Evolutionary conservation across 768 basidiomycete genomes (phyloP), one percentile per base, ranked within the genome.

Genomic region (Hydnomerulius pinastri): DNA sequence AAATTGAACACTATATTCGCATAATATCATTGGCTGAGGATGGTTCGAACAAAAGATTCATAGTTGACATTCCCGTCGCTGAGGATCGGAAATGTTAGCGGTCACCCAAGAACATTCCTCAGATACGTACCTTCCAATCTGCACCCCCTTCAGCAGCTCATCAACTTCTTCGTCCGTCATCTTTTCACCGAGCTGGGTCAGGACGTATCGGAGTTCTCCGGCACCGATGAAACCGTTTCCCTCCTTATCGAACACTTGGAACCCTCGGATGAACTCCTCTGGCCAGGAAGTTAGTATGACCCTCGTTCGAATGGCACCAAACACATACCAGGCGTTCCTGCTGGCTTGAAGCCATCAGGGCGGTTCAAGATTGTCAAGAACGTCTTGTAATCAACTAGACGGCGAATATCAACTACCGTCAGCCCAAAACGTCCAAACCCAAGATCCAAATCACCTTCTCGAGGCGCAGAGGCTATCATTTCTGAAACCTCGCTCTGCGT

Each of bases 241-340:
- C 40, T 85, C 85, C 78, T 69, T 88, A 73, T 98, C 96, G 59
- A 99, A 98, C 10, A 98, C 96, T 62, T 98, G 95, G 81, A 99
- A 99, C 8, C 95, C 97, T 42, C 97, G 92, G 63, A 98, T 92
- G 75, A 99, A 99, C 66, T 99, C 97, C 79, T 98, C 96, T 96
- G 66, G 17, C n/a, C 8, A 15, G 12, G 36, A 23, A 13, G 18
- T 60, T 48, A 44, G 29, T 32, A 38, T 10, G 33, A 20, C 18
- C 10, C 13, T 33, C 7, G 36, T 21, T 17, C 20, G 43, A 46
- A 50, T 51, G 24, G 18, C 1, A 27, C n/a, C 3, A 24, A 9
- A 23, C 18, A 33, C 82, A 60, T 48, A 92, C 94, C 93, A 52
- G 92, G 90, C 37, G 94, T 96, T 4, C 95, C 95, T 10, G 95